Percentiles rank a stretch among this genome's conserved stretches.
phyloP scores from a whole-genome alignment of 345 rosid species.

The Melaleuca quinquenervia region DNA sequence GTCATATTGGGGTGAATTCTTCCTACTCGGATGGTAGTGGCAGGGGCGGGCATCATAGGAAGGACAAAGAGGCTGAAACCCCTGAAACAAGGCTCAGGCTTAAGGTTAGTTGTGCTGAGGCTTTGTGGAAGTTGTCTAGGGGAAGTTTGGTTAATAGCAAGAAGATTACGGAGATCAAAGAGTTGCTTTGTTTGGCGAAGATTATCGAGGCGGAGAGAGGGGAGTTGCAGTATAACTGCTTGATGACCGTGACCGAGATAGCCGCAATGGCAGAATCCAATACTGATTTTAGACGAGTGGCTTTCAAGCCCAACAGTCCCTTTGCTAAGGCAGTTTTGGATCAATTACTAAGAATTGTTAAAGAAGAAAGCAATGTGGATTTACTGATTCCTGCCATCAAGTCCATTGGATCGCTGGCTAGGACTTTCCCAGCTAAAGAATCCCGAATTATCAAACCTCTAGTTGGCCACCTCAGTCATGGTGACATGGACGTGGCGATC shows the following conservation, averaged over 20 bases:
- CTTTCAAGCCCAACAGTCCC: constrained; percentile 49
- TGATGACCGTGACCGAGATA: constrained; percentile 42
- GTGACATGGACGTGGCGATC: constrained; percentile 18
- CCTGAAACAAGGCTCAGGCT: constrained; percentile 26
- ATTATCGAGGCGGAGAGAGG: constrained; percentile 34
- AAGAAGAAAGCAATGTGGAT: constrained; percentile 17
- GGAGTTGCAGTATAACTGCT: constrained; percentile 35
- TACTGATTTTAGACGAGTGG: constrained; percentile 41
- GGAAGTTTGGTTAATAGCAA: constrained; percentile 21
- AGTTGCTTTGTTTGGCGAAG: constrained; percentile 43
- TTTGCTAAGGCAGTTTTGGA: constrained; percentile 51
- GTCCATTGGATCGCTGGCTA: constrained; percentile 46
- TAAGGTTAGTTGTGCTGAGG: constrained; percentile 36
- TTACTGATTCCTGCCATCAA: constrained; percentile 30
- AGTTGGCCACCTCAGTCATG: constrained; percentile 24
- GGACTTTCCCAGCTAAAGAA: constrained; percentile 50
- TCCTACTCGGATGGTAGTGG: constrained; percentile 26
- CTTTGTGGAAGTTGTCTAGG: constrained; percentile 35
- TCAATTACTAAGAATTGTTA: constrained; percentile 40
- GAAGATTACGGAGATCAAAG: constrained; percentile 47
- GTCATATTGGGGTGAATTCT: background rate
- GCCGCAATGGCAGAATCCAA: constrained; percentile 32
- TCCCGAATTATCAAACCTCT: constrained; percentile 32
- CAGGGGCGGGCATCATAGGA: constrained; percentile 19
- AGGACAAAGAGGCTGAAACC: constrained; percentile 32